Base-by-base conservation (phyloP, 129 eudicot genomes). In the Flaveria linearis region DNA sequence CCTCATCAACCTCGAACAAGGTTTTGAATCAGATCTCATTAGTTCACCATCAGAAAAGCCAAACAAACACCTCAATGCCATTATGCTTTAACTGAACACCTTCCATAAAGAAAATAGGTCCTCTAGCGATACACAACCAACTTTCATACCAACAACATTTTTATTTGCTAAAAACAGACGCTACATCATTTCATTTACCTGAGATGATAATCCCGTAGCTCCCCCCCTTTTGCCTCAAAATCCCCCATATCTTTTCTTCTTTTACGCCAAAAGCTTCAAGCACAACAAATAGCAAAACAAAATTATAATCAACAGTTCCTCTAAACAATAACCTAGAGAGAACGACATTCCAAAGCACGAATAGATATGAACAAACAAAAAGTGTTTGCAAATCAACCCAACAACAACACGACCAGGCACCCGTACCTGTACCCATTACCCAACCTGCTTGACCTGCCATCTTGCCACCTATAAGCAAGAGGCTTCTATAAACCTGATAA, bases 1-100 rank as follows among this genome's bases (percentile, higher is more conserved):
- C 63, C 98, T 90, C 92, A 82, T 92, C 85, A 92, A 73, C 76
- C 96, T 84, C 6, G 92, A 57, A 74, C 98, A 92, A 33, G 98
- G 98, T 77, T 92, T 92, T 62, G 85, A 73, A 84, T 92, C 98
- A 68, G 98, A 89, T 51, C 98, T 84, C 94, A 86, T 92, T 66
- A 92, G 76, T 58, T 90, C 98, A 5, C 96, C 98, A 77, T 92
- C 96, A 62, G 98, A 92, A 66, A 79, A 92, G n/a, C 98, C 98
- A 75, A 86, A 80, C 43, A 81, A 68, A 33, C 92, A 86, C 76
- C 98, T 83, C 56, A 89, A 77, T 10, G 98, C 88, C 98, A 92
- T 92, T 61, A 16, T 63, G 58, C 65, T 76, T 7, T 36, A 36
- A 36, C 0, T 0, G 7, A 36, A 36, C 41, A 5, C 7, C 41